Evolutionary conservation across 768 basidiomycete genomes (phyloP).

Genomic region (Galerina marginata): DNA sequence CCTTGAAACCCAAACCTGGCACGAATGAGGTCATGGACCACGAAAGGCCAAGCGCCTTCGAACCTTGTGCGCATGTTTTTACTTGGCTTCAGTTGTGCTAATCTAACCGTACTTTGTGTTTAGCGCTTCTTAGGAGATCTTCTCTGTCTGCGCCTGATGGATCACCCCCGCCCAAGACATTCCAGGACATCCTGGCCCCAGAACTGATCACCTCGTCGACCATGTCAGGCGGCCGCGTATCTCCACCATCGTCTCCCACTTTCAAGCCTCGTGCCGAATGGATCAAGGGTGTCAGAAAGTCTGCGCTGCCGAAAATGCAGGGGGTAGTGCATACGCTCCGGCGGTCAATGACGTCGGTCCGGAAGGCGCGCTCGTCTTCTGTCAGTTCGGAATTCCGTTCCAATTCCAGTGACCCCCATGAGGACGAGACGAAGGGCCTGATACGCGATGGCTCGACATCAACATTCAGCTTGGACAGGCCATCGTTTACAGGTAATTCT

Average conservation of each 20-base stretch:
- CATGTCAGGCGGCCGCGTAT: slow-evolving; percentile 21
- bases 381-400: neutral
- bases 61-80: slow-evolving; percentile 26
- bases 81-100: neutral
- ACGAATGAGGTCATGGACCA: slow-evolving; percentile 12
- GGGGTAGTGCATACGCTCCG: slow-evolving; percentile 40
- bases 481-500: neutral
- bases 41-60: slow-evolving; percentile 29
- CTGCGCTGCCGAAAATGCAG: slow-evolving; percentile 46
- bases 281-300: slow-evolving; percentile 35
- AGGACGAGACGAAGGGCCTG: neutral
- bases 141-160: neutral
- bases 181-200: slow-evolving; percentile 29
- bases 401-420: neutral
- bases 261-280: slow-evolving; percentile 4
- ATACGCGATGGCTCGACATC: neutral
- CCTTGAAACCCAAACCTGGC: slow-evolving; percentile 40
- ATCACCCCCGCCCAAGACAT: slow-evolving; percentile 11
- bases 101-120: neutral
- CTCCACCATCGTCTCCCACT: neutral
- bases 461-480: neutral
- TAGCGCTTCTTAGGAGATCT: slow-evolving; percentile 9
- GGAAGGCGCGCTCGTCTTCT: neutral
- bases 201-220: slow-evolving; percentile 51
- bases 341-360: slow-evolving; percentile 43